phyloP scores from a whole-genome alignment of 2,329 filamentous ascomycete genomes.

The Sclerotinia borealis region DNA sequence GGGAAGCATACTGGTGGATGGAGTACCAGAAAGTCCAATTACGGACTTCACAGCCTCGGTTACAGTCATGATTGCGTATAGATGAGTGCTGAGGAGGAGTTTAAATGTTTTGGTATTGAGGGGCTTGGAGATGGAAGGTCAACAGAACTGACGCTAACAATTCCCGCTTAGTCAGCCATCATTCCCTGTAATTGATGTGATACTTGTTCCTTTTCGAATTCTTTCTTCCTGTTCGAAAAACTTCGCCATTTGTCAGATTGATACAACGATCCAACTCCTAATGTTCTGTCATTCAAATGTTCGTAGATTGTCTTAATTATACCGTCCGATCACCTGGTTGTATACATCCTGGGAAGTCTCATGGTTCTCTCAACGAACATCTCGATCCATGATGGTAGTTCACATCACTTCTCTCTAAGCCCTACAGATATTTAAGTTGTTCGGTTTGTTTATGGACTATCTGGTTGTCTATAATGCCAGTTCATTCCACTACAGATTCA shows the following conservation, averaged over 20 bases:
- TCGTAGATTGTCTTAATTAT: no score
- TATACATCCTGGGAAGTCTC: background rate
- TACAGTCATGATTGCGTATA: conserved; percentile 38
- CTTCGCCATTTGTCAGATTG: no score
- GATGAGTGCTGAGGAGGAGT: background rate
- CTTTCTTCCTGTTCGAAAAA: background rate
- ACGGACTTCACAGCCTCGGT: conserved; percentile 42
- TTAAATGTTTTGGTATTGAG: background rate
- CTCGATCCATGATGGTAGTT: no score
- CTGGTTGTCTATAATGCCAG: background rate
- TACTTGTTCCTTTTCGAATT: no score
- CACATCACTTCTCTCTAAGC: no score
- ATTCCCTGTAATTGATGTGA: background rate
- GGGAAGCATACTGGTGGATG: conserved; percentile 23
- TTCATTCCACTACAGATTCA: background rate
- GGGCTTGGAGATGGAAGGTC: background rate
- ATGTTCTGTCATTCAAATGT: background rate
- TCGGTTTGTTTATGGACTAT: no score
- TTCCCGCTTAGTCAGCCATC: background rate
- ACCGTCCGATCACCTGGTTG: background rate
- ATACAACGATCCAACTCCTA: background rate
- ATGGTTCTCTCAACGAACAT: no score
- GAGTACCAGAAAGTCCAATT: conserved; percentile 37
- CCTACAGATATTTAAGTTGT: no score
- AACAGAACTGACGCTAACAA: background rate